Evolutionary conservation across 139 green algal genomes (phyloP).

Genomic region (Chlorella sp.): DNA sequence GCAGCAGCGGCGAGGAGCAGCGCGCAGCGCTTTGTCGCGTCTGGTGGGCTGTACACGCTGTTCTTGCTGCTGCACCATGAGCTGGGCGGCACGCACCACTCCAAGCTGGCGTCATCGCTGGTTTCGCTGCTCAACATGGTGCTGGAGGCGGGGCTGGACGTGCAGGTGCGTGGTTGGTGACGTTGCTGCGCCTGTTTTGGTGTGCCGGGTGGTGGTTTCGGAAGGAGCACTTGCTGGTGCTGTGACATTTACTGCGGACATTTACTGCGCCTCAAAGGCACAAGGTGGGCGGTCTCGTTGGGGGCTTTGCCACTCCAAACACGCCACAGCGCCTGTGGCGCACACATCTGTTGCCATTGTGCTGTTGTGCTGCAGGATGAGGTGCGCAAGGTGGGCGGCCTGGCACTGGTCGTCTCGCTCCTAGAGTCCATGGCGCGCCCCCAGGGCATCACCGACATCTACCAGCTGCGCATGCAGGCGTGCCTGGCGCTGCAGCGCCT

Average conservation of each 20-base stretch:
- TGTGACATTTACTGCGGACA: no score
- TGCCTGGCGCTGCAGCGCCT: slow-evolving; percentile 17
- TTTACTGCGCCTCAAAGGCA: no score
- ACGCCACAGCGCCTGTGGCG: no score
- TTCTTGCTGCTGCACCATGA: slow-evolving; percentile 32
- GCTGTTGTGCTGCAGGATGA: slow-evolving; percentile 34
- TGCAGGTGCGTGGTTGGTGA: slow-evolving; percentile 2
- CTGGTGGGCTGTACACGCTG: slow-evolving; percentile 29
- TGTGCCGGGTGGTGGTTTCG: no score
- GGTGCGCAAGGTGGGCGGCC: slow-evolving; percentile 20
- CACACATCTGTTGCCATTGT: no score
- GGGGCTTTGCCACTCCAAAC: no score
- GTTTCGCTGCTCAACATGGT: slow-evolving; percentile 27
- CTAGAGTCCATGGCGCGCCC: slow-evolving; percentile 11
- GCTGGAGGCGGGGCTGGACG: slow-evolving; percentile 2
- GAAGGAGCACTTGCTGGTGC: no score
- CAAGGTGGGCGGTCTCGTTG: no score
- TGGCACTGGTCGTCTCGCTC: slow-evolving; percentile 24
- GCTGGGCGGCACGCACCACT: slow-evolving; percentile 19
- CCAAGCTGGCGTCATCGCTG: slow-evolving; percentile 30
- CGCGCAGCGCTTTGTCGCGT: slow-evolving; percentile 8
- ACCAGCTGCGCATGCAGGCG: slow-evolving; percentile 27
- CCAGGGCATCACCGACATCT: slow-evolving; percentile 22
- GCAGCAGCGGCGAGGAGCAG: background rate
- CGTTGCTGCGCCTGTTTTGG: no score